Conservation (phyloP, 2,329 filamentous ascomycete genomes). For the Didymosphaeria variabile region DNA sequence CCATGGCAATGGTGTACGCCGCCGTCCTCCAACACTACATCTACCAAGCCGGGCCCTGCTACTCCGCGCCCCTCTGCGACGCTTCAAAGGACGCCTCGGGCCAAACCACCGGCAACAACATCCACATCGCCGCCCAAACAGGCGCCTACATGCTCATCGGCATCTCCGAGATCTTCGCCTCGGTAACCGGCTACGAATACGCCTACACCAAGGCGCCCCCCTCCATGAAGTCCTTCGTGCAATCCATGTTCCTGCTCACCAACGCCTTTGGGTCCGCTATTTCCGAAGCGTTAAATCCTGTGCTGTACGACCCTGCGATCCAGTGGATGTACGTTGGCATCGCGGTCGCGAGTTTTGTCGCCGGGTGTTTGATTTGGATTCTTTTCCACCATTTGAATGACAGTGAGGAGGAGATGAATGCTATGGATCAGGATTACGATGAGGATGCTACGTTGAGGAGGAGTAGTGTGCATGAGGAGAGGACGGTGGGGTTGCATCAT, state of each 20-base stretch:
- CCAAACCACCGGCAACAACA: constrained; percentile 47
- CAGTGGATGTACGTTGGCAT: constrained; percentile 66
- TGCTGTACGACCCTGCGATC: constrained; percentile 70
- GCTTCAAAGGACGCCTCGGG: constrained; percentile 40
- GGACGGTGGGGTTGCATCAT: constrained; percentile 33
- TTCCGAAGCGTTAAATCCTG: constrained; percentile 69
- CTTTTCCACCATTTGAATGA: constrained; percentile 51
- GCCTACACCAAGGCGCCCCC: constrained; percentile 59
- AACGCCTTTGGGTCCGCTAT: constrained; percentile 69
- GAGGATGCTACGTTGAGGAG: constrained; percentile 41
- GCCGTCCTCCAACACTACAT: constrained; percentile 67
- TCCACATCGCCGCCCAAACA: constrained; percentile 58
- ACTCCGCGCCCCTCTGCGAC: constrained; percentile 51
- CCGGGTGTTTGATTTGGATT: constrained; percentile 48
- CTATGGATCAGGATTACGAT: constrained; percentile 45
- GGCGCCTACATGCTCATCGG: constrained; percentile 59
- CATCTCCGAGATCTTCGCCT: constrained; percentile 58
- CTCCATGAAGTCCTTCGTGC: constrained; percentile 59
- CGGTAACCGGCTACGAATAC: constrained; percentile 58
- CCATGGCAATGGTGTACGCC: constrained; percentile 63
- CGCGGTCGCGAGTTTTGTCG: constrained; percentile 39
- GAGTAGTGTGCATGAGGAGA: constrained; percentile 32
- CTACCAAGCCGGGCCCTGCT: constrained; percentile 64
- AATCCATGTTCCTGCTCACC: constrained; percentile 67
- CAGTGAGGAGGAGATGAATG: constrained; percentile 49